Conservation (phyloP, 768 basidiomycete genomes). For the Leccinum barrowsii region DNA sequence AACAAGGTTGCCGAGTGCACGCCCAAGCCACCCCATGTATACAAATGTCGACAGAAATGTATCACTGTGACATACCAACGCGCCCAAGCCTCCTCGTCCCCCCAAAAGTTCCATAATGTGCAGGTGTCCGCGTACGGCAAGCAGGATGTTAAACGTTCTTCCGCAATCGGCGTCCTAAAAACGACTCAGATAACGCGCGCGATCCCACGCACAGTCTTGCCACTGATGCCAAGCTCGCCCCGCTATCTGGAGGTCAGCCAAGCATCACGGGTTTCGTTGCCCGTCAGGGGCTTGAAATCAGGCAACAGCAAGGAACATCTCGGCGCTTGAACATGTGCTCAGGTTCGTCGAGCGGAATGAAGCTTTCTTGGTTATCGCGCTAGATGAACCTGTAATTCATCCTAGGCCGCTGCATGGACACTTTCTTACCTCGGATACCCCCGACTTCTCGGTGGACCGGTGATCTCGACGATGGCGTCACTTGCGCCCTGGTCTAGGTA, state of each 20-base stretch:
- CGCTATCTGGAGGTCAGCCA: constrained; percentile 34
- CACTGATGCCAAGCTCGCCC: constrained; percentile 41
- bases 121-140: neutral
- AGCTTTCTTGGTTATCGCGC: neutral
- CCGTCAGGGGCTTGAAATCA: constrained; percentile 12
- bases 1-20: neutral
- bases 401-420: neutral
- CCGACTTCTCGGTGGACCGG: neutral
- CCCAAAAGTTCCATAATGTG: neutral
- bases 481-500: too few relatives aligned
- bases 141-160: too few relatives aligned
- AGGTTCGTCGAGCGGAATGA: neutral
- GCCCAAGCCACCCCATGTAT: neutral
- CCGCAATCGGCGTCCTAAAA: neutral
- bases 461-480: too few relatives aligned
- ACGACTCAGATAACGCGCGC: neutral
- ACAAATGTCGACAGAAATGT: neutral
- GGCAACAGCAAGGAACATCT: constrained; percentile 47
- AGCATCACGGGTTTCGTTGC: constrained; percentile 18
- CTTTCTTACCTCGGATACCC: neutral
- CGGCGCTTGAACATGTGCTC: constrained; percentile 35
- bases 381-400: neutral
- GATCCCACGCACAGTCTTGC: constrained; percentile 47
- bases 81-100: neutral
- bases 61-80: neutral